Conservation (phyloP, 495 filamentous ascomycete genomes). For the Aspergillus saccharolyticus region DNA sequence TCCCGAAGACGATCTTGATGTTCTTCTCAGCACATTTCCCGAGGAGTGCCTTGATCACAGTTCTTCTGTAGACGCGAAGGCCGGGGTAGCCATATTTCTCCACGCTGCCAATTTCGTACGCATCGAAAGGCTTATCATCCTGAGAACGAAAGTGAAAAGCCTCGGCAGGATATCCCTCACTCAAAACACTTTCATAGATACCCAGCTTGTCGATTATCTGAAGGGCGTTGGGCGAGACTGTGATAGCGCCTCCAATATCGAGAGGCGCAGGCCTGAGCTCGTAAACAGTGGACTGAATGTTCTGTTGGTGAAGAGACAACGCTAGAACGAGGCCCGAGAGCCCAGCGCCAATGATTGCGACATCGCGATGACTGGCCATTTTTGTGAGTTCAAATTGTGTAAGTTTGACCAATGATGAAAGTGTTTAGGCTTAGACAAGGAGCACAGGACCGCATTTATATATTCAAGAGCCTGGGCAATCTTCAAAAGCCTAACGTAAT, state of each 20-base stretch:
- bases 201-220: constrained; percentile 42
- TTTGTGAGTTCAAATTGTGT: too few relatives aligned
- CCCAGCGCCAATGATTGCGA: constrained; percentile 46
- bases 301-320: constrained; percentile 35
- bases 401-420: too few relatives aligned
- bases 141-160: constrained; percentile 36
- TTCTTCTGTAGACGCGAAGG: constrained; percentile 44
- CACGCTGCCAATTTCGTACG: constrained; percentile 40
- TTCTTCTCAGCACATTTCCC: constrained; percentile 25
- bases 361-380: too few relatives aligned
- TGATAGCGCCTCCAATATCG: constrained; percentile 44
- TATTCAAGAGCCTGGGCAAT: too few relatives aligned
- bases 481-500: too few relatives aligned
- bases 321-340: constrained; percentile 46
- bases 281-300: constrained; percentile 41
- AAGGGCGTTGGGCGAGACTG: constrained; percentile 49
- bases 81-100: constrained; percentile 40
- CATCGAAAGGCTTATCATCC: constrained; percentile 31
- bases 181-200: constrained; percentile 36
- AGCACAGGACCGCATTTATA: too few relatives aligned
- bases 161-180: constrained; percentile 33
- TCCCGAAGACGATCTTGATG: constrained; percentile 37
- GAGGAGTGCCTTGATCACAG: constrained; percentile 36
- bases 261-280: constrained; percentile 33
- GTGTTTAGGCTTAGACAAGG: too few relatives aligned